Base-by-base conservation (phyloP, 805 yeast species). In the Metschnikowia sp. region DNA sequence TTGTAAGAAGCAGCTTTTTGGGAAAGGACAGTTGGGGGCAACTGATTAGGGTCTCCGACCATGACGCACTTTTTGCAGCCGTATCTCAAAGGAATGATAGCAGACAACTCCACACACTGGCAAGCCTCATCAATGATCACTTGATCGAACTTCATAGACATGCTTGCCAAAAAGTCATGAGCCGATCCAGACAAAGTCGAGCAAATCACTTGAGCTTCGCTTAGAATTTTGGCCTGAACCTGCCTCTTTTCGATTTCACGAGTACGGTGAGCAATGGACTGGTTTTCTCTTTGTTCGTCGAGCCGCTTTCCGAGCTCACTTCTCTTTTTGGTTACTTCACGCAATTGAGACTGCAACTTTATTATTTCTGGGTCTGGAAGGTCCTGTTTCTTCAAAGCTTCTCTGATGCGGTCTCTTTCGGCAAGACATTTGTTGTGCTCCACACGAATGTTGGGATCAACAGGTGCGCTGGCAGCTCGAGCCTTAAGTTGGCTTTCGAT, bases 21-120 rank as follows among this genome's bases (percentile, higher is more conserved):
- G 0, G 97, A 92, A 15, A 94, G 68, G 10, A 92, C 98, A 0
- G 99, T 92, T 0, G 99, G 99, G 0, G 99, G 99, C 52, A 94
- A 76, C 69, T 94, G 99, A 63, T 94, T 91, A 2, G 98, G 98
- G 70, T 94, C 99, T 64, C 99, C 99, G 39, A 94, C 99, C 96
- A 94, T 86, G 41, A 94, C 85, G 69, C 98, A 92, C 46, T 83
- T 81, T 50, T 77, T 83, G 58, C 95, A 87, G 1, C 98, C 98
- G 63, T 91, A 94, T 59, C 96, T 75, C 54, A 94, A 71, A 0
- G 99, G 99, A 57, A 92, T 92, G 26, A 94, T 78, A 0, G 96
- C 87, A 8, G 97, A 88, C 32, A 92, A 63, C 62, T 92, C 99
- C 35, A 94, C 91, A 80, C 96, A 86, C 66, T 92, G 99, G 56